A percentile compares a stretch with the other conserved stretches of the same genome.
These are phyloP conservation scores for Trichoderma hamatum DNA, from an alignment of 2,329 filamentous ascomycete species.

Conservation along the genomic window DNA sequence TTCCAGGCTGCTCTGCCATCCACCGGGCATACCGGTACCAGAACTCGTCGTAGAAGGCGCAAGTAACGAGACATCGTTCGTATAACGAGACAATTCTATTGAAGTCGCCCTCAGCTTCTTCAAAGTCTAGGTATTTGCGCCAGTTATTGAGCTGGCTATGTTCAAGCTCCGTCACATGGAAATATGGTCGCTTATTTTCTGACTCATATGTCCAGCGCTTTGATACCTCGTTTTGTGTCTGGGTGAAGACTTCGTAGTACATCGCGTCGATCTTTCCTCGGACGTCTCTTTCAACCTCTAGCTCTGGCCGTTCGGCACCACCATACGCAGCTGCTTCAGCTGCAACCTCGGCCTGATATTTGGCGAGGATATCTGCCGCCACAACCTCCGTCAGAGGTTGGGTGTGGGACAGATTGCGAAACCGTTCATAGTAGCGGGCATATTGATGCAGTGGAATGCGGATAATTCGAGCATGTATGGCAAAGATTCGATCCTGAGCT, in stretches of 20 bases:
- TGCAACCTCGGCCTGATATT: constrained; percentile 73
- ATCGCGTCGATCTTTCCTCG: constrained; percentile 77
- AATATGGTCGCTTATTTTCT: constrained; percentile 94
- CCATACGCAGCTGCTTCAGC: constrained; percentile 60
- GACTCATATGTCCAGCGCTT: constrained; percentile 95
- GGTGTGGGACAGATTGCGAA: constrained; percentile 73
- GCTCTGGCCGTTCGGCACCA: constrained; percentile 62
- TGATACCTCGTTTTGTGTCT: constrained; percentile 82
- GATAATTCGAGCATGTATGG: constrained; percentile 79
- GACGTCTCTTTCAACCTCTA: constrained; percentile 82
- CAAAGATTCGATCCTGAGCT: constrained; percentile 80
- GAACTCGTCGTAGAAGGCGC: constrained; percentile 94
- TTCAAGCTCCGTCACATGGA: constrained; percentile 92
- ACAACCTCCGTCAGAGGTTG: constrained; percentile 75
- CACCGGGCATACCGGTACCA: constrained; percentile 97
- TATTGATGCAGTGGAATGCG: constrained; percentile 96
- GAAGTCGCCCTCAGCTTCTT: constrained; percentile 82
- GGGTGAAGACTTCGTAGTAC: constrained; percentile 79
- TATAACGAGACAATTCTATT: constrained; percentile 80
- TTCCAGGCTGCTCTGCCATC: constrained; percentile 80
- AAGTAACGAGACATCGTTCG: constrained; percentile 89
- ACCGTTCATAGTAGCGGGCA: constrained; percentile 90
- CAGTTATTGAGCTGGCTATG: constrained; percentile 84
- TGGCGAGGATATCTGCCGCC: constrained; percentile 66
- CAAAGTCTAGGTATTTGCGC: constrained; percentile 95